Percentiles rank a stretch among this genome's conserved stretches.
Conservation (phyloP, 2,329 filamentous ascomycete species). For the Pseudogymnoascus verrucosus region DNA sequence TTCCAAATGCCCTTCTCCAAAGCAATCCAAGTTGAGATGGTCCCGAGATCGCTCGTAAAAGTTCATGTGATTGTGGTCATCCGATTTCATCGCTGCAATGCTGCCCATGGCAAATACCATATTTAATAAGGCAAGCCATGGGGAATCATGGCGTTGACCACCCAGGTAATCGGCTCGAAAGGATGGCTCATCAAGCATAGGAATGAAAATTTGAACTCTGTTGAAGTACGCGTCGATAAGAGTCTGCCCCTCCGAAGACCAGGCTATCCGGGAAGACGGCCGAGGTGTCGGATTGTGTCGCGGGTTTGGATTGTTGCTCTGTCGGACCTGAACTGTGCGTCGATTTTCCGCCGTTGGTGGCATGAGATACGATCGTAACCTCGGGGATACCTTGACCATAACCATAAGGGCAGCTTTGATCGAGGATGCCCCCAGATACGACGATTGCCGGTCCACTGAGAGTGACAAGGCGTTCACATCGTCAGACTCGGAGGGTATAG, state of each 20-base stretch:
- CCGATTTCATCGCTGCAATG: constrained; percentile 52
- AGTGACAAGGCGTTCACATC: constrained; percentile 63
- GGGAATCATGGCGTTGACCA: constrained; percentile 54
- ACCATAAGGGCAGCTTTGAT: constrained; percentile 68
- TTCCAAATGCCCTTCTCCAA: constrained; percentile 65
- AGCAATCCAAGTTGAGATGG: constrained; percentile 57
- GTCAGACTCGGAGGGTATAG: constrained; percentile 57
- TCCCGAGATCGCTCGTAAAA: constrained; percentile 64
- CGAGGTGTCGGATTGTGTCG: constrained; percentile 32
- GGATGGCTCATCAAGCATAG: constrained; percentile 63
- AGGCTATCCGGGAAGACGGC: constrained; percentile 35
- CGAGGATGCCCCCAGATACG: constrained; percentile 66
- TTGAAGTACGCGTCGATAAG: constrained; percentile 71
- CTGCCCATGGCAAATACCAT: constrained; percentile 71
- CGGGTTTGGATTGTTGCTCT: constrained; percentile 23
- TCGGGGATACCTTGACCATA: constrained; percentile 48
- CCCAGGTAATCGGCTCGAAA: constrained; percentile 60
- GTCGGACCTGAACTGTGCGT: constrained; percentile 14
- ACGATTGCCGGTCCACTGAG: constrained; percentile 48
- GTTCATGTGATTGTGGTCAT: constrained; percentile 59
- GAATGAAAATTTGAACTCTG: constrained; percentile 62
- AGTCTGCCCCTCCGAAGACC: constrained; percentile 58
- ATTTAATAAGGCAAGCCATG: constrained; percentile 67
- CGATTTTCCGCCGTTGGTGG: constrained; percentile 18
- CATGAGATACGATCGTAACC: constrained; percentile 39